Conservation (phyloP, 805 yeast genomes). For the Candida ponderosae region DNA sequence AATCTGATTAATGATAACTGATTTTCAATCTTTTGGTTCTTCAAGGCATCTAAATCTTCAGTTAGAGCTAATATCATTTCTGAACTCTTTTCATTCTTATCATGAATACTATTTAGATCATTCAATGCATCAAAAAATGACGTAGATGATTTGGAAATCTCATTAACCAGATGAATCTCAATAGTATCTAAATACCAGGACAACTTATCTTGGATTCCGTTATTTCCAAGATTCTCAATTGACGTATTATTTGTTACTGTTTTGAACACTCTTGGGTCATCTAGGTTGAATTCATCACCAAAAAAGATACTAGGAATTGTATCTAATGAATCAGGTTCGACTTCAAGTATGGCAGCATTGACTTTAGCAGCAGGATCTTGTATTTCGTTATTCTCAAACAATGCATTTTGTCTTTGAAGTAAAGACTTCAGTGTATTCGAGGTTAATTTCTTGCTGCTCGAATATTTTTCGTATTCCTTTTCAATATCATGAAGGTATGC, state of each 20-base stretch:
- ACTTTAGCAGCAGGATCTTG: conserved; percentile 8
- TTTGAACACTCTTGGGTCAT: conserved; percentile 80
- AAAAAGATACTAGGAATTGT: conserved; percentile 67
- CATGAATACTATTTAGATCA: conserved; percentile 60
- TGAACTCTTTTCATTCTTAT: conserved; percentile 45
- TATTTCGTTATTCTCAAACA: conserved; percentile 1
- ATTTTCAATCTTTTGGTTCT: conserved; percentile 37
- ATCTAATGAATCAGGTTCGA: conserved; percentile 20
- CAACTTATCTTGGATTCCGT: conserved; percentile 66
- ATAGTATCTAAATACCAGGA: conserved; percentile 80
- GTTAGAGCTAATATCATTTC: conserved; percentile 38
- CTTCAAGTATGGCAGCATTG: conserved; percentile 11
- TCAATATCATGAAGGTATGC: conserved; percentile 36
- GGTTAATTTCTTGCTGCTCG: conserved; percentile 34
- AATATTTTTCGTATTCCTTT: conserved; percentile 36
- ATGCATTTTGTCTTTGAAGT: conserved; percentile 5
- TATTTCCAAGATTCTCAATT: conserved; percentile 39
- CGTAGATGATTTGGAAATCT: conserved; percentile 77
- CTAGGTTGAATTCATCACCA: conserved; percentile 64
- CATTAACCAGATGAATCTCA: conserved; percentile 72
- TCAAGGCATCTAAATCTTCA: conserved; percentile 35
- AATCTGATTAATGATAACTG: conserved; percentile 45
- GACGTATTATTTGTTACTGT: conserved; percentile 59
- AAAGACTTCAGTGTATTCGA: conserved; percentile 18
- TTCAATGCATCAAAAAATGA: conserved; percentile 81